Evolutionary conservation across 2,329 filamentous ascomycete species (phyloP).

Genomic region (Xylariaceae sp.): DNA sequence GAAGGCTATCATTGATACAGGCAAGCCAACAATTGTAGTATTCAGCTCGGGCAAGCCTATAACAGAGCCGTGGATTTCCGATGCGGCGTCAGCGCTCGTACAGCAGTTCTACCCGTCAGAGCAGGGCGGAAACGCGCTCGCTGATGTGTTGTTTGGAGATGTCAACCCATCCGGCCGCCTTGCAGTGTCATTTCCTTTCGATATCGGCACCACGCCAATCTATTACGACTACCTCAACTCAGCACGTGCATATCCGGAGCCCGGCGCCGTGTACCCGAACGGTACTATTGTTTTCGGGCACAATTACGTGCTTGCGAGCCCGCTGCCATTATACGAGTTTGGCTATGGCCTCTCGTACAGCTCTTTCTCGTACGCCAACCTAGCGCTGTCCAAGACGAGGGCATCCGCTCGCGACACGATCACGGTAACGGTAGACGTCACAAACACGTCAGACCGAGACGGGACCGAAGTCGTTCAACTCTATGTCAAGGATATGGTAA

Average conservation of each 20-base stretch:
- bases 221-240: conserved; percentile 79
- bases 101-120: conserved; percentile 80
- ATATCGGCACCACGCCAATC: conserved; percentile 70
- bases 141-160: conserved; percentile 69
- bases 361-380: conserved; percentile 64
- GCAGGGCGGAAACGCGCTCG: conserved; percentile 70
- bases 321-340: conserved; percentile 67
- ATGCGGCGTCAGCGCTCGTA: conserved; percentile 67
- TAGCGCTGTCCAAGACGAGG: conserved; percentile 56
- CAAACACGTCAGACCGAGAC: conserved; percentile 62
- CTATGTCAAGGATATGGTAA: conserved; percentile 68
- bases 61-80: conserved; percentile 75
- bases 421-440: conserved; percentile 66
- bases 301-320: conserved; percentile 68
- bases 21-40: conserved; percentile 71
- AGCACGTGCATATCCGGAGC: conserved; percentile 59
- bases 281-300: conserved; percentile 69
- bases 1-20: conserved; percentile 70
- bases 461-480: conserved; percentile 73
- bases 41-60: conserved; percentile 75
- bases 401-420: conserved; percentile 59
- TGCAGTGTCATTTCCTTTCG: conserved; percentile 70
- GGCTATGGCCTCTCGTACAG: conserved; percentile 73
- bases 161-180: conserved; percentile 72
- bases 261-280: conserved; percentile 61